These are phyloP conservation scores for Penicillium sp. DNA, from an alignment of 2,329 filamentous ascomycete genomes.

Conservation along the genomic window DNA sequence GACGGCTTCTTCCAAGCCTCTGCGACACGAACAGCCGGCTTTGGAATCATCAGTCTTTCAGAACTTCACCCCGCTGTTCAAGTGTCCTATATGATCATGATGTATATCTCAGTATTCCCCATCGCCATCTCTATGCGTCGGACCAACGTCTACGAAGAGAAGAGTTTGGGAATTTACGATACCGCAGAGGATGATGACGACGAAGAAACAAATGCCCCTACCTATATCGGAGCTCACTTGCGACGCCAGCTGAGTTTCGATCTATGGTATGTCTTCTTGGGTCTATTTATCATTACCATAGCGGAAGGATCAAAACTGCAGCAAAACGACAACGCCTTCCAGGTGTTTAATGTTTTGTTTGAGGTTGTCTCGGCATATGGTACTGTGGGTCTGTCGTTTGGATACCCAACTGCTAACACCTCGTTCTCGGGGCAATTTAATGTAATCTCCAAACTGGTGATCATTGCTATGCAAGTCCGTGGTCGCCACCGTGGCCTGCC, in stretches of 20 bases:
- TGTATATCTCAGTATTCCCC: constrained; percentile 97
- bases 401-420: constrained; percentile 71
- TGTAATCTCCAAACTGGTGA: constrained; percentile 63
- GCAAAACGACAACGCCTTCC: constrained; percentile 59
- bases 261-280: constrained; percentile 93
- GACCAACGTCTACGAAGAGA: constrained; percentile 94
- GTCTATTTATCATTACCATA: constrained; percentile 88
- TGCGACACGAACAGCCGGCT: constrained; percentile 86
- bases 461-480: constrained; percentile 65
- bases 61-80: constrained; percentile 85
- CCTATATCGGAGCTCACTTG: constrained; percentile 87
- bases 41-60: constrained; percentile 74
- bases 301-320: constrained; percentile 73
- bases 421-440: constrained; percentile 82
- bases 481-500: constrained; percentile 64
- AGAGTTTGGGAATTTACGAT: constrained; percentile 62
- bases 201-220: constrained; percentile 60
- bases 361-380: constrained; percentile 90
- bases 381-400: constrained; percentile 86
- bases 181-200: constrained; percentile 57
- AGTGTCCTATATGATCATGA: constrained; percentile 95
- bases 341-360: constrained; percentile 70
- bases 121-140: constrained; percentile 92
- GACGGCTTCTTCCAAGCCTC: constrained; percentile 88
- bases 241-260: constrained; percentile 94